phyloP scores from a whole-genome alignment of 2,329 filamentous ascomycete genomes.

The Alternaria sp. region DNA sequence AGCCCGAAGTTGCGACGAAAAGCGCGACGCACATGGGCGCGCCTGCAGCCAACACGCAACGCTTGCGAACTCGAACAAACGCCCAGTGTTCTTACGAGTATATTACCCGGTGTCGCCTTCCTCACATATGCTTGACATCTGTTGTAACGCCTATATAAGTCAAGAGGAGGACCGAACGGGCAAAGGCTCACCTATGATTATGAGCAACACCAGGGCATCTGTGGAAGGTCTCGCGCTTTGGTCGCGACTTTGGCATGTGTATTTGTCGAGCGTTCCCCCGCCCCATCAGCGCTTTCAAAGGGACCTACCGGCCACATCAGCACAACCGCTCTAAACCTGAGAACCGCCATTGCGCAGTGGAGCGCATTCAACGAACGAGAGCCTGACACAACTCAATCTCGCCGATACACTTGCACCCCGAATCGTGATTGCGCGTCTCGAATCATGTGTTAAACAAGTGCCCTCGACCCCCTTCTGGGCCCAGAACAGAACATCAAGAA shows the following conservation, averaged over 20 bases:
- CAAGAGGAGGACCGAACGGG: conserved; percentile 7
- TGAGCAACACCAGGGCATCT: neutral
- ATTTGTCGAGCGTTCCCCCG: neutral
- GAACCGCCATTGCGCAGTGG: neutral
- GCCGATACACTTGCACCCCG: neutral
- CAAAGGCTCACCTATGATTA: neutral
- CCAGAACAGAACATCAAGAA: neutral
- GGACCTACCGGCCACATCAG: neutral
- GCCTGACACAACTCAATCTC: neutral
- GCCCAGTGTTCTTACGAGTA: neutral
- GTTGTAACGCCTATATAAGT: neutral
- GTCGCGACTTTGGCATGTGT: neutral
- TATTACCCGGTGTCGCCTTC: neutral
- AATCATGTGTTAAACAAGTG: neutral
- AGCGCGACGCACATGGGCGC: neutral
- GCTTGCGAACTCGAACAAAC: neutral
- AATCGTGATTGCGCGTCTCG: neutral
- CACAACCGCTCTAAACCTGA: neutral
- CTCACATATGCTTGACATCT: neutral
- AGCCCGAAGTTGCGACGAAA: conserved; percentile 1
- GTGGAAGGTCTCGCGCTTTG: neutral
- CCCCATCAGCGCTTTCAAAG: neutral
- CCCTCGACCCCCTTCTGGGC: neutral
- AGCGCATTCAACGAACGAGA: neutral
- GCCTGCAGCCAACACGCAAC: neutral